Percentiles rank a stretch among this genome's conserved stretches.
phyloP scores from a whole-genome alignment of 2,329 filamentous ascomycete species.

The Colletotrichum liriopes region DNA sequence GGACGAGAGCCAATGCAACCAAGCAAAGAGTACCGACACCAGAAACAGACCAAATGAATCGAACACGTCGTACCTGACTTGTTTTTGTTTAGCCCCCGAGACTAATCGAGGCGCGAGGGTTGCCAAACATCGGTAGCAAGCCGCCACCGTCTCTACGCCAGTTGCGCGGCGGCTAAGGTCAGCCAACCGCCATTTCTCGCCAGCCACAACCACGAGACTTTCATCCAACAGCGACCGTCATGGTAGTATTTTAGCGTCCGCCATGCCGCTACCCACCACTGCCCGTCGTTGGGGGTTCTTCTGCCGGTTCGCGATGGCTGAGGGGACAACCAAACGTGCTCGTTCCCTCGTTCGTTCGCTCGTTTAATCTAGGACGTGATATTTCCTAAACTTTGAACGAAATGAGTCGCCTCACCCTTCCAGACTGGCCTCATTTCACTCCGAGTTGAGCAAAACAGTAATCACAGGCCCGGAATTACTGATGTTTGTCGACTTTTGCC shows the following conservation, averaged over 20 bases:
- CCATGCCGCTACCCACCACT: slow-evolving; percentile 3
- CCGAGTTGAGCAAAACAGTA: neutral
- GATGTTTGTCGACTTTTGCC: neutral
- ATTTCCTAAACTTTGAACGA: neutral
- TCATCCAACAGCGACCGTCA: slow-evolving; percentile 14
- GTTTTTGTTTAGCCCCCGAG: neutral
- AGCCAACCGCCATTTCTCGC: slow-evolving; percentile 32
- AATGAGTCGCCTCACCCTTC: neutral
- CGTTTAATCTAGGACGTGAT: neutral
- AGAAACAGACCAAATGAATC: neutral
- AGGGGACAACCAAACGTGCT: slow-evolving; percentile 15
- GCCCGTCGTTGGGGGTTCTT: neutral
- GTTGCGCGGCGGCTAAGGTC: slow-evolving; percentile 21
- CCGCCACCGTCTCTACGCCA: neutral
- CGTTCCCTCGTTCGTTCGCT: slow-evolving; percentile 1
- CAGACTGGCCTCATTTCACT: neutral
- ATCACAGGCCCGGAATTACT: neutral
- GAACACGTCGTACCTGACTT: neutral
- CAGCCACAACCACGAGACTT: slow-evolving; percentile 39
- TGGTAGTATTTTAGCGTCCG: slow-evolving; percentile 27
- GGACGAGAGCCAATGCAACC: neutral
- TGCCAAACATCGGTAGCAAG: neutral
- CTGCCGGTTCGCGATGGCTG: neutral
- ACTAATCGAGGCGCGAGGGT: neutral
- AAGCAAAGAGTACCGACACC: too few species aligned